These are phyloP conservation scores for Gamsiella multidivaricata DNA, from an alignment of 192 early-diverging fungal species.

Conservation along the genomic window DNA sequence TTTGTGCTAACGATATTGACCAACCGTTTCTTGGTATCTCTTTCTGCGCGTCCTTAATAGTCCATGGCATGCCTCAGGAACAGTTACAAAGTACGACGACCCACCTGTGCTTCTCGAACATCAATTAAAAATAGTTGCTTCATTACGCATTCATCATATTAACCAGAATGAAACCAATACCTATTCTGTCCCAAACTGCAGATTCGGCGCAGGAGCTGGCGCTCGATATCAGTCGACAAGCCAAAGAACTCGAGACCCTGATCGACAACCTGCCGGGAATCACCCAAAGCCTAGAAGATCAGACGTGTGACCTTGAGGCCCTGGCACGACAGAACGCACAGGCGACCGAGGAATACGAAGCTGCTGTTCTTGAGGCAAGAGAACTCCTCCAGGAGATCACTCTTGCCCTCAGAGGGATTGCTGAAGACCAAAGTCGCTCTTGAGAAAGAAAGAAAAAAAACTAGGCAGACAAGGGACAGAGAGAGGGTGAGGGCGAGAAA, in stretches of 20 bases:
- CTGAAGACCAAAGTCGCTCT: slow-evolving; percentile 52
- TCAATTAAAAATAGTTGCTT: too few relatives aligned
- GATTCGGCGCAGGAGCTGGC: slow-evolving; percentile 61
- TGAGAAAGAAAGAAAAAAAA: slow-evolving; percentile 5
- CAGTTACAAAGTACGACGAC: slow-evolving; percentile 56
- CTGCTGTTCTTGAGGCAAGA: slow-evolving; percentile 55
- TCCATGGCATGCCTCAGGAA: slow-evolving; percentile 59
- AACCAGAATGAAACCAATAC: too few relatives aligned
- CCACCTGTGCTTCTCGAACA: too few relatives aligned
- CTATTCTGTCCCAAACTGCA: too few relatives aligned
- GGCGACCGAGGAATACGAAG: slow-evolving; percentile 57
- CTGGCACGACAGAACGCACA: slow-evolving; percentile 56
- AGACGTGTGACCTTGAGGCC: slow-evolving; percentile 48
- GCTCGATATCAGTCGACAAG: slow-evolving; percentile 62
- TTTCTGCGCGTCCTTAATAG: slow-evolving; percentile 11
- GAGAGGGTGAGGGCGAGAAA: neutral
- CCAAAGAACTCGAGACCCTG: slow-evolving; percentile 62
- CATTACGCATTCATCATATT: too few relatives aligned
- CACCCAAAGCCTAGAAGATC: slow-evolving; percentile 57
- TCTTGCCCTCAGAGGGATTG: slow-evolving; percentile 55
- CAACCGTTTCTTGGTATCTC: neutral
- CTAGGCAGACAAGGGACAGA: neutral
- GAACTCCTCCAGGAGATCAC: slow-evolving; percentile 56
- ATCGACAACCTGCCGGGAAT: slow-evolving; percentile 62
- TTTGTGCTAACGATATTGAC: neutral